Conservation (phyloP, 495 filamentous ascomycete species). For the Trichoderma erinaceum region DNA sequence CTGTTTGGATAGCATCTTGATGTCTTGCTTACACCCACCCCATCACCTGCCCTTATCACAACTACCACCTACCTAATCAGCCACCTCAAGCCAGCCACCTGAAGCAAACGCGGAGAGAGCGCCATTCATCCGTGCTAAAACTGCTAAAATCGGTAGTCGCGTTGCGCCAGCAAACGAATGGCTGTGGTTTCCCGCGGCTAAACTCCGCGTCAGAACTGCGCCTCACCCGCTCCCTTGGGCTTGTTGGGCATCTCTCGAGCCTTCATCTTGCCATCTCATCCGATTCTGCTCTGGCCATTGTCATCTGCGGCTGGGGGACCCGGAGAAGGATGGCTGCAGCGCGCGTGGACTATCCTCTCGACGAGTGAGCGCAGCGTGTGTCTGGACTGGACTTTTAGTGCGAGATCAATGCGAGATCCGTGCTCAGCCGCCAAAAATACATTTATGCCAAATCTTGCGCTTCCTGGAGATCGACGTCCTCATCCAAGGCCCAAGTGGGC, state of each 20-base stretch:
- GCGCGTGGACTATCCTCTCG: not conserved
- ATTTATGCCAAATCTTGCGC: not conserved
- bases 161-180: not conserved
- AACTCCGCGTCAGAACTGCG: constrained; percentile 1
- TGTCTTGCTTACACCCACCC: too few relatives aligned
- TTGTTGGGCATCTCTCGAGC: not conserved
- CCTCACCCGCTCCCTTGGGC: not conserved
- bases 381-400: not conserved
- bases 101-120: not conserved
- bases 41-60: too few relatives aligned
- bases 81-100: not conserved
- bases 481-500: constrained; percentile 1
- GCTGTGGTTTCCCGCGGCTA: constrained; percentile 1
- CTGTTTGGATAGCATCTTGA: too few relatives aligned
- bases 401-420: not conserved
- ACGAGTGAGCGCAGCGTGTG: not conserved
- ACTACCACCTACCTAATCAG: too few relatives aligned
- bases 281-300: not conserved
- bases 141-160: not conserved
- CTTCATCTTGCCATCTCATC: not conserved
- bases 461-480: not conserved
- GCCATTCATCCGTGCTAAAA: not conserved
- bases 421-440: not conserved
- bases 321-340: not conserved
- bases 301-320: not conserved